Base-by-base conservation (phyloP, 345 rosid species). In the Cardiospermum halicacabum region DNA sequence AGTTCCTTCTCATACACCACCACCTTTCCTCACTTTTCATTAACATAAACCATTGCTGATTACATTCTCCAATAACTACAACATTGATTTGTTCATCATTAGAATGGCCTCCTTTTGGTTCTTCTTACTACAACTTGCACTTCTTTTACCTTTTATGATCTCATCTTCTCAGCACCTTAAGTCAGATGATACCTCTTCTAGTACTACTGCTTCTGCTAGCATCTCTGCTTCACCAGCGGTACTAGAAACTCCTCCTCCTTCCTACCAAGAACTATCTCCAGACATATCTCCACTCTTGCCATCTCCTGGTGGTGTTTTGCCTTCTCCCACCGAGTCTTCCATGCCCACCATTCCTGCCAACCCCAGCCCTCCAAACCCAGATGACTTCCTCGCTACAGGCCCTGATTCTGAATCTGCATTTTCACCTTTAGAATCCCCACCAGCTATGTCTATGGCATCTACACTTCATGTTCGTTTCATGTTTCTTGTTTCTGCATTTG, bases 361-460 rank as follows among this genome's bases (percentile, higher is more conserved):
- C 37, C 96, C 82, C 13, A 91, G 96, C 80, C 93, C 97, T 3
- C 96, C 97, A 12, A 84, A 91, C 72, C 97, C 97, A 0, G 88
- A 86, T 63, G 79, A 72, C 6, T 54, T 55, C 0, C 31, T 48
- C 4, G 74, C 80, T 0, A 27, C 65, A 24, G 85, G 66, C 7
- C 84, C 87, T 42, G 91, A 49, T 31, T 77, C 87, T 13, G 83
- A 49, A 34, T 77, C 87, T 13, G 83, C 86, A 0, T 64, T 77
- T 18, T 37, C 82, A 3, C 96, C 97, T 10, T 71, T 71, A 0
- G 76, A 70, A 30, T 68, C 89, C 27, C 72, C 79, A 15, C 81
- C 79, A 24, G 71, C 69, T 62, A 77, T 89, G 31, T 75, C 62
- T 78, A 18, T 22, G 47, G 57, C 81, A 15, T 70, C 74, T 12